Base-by-base conservation (phyloP, 345 rosid genomes). In the Aegle marmelos region DNA sequence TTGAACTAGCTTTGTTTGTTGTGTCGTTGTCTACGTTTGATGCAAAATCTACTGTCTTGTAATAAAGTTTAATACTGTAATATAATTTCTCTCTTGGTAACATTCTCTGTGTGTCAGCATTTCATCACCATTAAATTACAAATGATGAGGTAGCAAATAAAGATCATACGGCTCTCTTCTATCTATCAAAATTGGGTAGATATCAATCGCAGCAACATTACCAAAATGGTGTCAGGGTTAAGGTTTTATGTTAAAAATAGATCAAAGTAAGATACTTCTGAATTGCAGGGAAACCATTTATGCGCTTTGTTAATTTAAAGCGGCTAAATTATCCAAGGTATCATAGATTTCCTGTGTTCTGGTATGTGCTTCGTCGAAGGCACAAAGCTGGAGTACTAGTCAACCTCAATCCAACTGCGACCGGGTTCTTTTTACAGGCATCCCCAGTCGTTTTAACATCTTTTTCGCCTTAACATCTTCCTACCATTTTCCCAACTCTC, bases 331-430 rank as follows among this genome's bases (percentile, higher is more conserved):
- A 73, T 89, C 90, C 70, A 91, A 78, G 30, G 84, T 60, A 41
- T 68, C 31, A 76, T 83, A 85, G 60, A 89, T 90, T 64, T 90
- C 94, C 54, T 86, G 85, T 1, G 84, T 84, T 84, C 78, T 85
- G 6, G 90, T 85, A 83, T 92, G 95, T 8, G 90, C 81, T 76
- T 83, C 77, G 64, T 92, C 93, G 30, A 89, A 75, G 63, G 92
- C 89, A 82, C 88, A 84, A 77, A 92, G 82, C 87, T 85, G 73
- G 91, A 87, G 73, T 85, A 66, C 59, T 78, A 73, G 68, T 92
- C 91, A 48, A 91, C 85, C 89, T 88, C 91, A 64, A 90, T 87
- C 97, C 96, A 91, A 82, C 98, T 92, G 80, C 97, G 90, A 57
- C 97, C 97, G 21, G 97, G 94, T 25, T n/a, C n/a, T 83, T 86